Conservation (phyloP, 2,329 filamentous ascomycete genomes). For the Trichoderma breve region DNA sequence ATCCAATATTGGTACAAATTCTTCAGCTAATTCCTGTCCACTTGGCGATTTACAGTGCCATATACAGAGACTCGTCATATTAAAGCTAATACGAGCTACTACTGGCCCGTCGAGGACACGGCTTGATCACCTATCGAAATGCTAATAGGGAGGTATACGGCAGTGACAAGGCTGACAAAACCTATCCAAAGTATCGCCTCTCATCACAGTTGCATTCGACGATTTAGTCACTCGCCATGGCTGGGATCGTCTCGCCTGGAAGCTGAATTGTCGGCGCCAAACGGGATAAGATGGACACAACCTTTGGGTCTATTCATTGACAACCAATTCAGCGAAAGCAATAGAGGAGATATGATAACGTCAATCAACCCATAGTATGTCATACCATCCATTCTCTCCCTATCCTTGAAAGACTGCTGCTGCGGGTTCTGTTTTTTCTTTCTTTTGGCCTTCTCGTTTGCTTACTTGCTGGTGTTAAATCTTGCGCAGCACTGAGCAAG, state of each 20-base stretch:
- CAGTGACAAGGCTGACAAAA: background rate
- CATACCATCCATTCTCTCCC: conserved; percentile 29
- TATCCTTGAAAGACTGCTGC: conserved; percentile 66
- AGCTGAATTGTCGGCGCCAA: conserved; percentile 69
- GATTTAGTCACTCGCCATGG: background rate
- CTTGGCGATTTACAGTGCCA: background rate
- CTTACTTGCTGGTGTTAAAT: background rate
- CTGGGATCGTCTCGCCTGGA: conserved; percentile 26
- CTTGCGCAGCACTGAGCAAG: conserved; percentile 51
- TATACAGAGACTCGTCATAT: background rate
- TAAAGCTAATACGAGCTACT: background rate
- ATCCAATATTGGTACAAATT: background rate
- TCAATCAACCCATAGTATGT: conserved; percentile 67
- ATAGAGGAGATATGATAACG: conserved; percentile 61
- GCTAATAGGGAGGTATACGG: background rate
- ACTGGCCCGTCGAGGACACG: background rate
- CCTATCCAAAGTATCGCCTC: background rate
- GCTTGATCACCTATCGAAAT: background rate
- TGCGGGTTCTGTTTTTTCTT: background rate
- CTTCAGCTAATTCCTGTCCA: background rate
- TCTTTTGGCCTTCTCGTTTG: conserved; percentile 42
- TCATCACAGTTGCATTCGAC: background rate
- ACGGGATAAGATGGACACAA: conserved; percentile 69
- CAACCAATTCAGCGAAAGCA: conserved; percentile 72
- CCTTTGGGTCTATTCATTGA: conserved; percentile 80